A percentile compares a stretch with the other conserved stretches of the same genome.
phyloP scores from a whole-genome alignment of 805 yeast genomes.

The Metschnikowia arizonensis region DNA sequence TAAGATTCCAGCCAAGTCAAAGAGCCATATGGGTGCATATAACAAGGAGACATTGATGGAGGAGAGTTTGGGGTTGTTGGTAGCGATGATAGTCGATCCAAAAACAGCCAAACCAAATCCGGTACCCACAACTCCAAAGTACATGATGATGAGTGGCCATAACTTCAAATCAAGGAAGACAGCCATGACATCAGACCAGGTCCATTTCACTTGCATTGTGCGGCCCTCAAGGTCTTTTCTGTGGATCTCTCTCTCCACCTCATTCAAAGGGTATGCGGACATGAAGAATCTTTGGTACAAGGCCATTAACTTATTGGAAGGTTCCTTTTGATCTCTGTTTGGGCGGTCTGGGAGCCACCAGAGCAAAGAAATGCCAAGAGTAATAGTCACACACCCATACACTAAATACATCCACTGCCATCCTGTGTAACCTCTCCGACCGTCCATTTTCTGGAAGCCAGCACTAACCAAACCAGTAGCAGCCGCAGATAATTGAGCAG shows the following conservation, averaged over 20 bases:
- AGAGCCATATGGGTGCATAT: conserved; percentile 88
- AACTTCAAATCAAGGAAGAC: conserved; percentile 61
- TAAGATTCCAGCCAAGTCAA: conserved; percentile 72
- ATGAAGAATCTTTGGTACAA: conserved; percentile 26
- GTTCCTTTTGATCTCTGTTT: conserved; percentile 12
- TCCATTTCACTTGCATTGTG: conserved; percentile 50
- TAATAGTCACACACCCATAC: conserved; percentile 67
- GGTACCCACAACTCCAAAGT: conserved; percentile 90
- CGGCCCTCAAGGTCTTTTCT: conserved; percentile 54
- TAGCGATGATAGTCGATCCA: conserved; percentile 71
- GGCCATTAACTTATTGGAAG: conserved; percentile 15
- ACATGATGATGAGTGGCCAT: conserved; percentile 84
- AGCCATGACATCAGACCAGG: conserved; percentile 49
- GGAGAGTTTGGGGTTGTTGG: conserved; percentile 56
- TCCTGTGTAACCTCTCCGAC: conserved; percentile 63
- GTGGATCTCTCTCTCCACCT: conserved; percentile 53
- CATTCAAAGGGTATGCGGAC: conserved; percentile 47
- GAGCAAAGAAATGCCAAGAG: conserved; percentile 57
- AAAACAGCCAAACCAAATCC: conserved; percentile 83
- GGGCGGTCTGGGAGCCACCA: conserved; percentile 92
- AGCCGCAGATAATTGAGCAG: conserved; percentile 89
- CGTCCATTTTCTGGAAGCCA: conserved; percentile 82
- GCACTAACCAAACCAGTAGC: conserved; percentile 85
- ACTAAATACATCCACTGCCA: conserved; percentile 85
- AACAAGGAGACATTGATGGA: conserved; percentile 69